Conservation (phyloP, 306 rosid genomes). For the Benincasa hispida region DNA sequence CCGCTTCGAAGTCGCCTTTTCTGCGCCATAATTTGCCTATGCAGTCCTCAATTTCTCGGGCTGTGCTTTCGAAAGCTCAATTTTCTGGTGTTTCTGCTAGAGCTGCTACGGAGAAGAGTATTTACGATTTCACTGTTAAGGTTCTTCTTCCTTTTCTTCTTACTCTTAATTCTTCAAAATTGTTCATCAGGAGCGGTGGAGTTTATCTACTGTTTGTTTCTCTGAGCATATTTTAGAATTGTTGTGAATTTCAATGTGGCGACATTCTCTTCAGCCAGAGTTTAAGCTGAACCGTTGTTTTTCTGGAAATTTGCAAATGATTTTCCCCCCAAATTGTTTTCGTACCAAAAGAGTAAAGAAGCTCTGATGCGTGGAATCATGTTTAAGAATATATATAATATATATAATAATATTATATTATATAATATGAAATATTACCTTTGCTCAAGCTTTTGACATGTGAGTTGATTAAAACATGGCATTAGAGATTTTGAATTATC, state of each 20-base stretch:
- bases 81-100: constrained; percentile 47
- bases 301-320: not conserved
- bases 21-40: constrained; percentile 28
- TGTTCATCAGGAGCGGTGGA: not conserved
- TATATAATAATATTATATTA: no score
- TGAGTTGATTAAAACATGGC: not conserved
- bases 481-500: not conserved
- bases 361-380: not conserved
- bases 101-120: constrained; percentile 67
- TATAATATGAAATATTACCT: not conserved
- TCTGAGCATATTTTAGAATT: not conserved
- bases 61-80: constrained; percentile 20
- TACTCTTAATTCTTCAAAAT: not conserved
- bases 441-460: not conserved
- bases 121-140: constrained; percentile 81
- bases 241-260: not conserved
- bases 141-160: constrained; percentile 9
- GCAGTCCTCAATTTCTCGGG: constrained; percentile 21
- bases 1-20: constrained; percentile 49
- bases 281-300: not conserved
- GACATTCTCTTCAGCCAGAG: not conserved
- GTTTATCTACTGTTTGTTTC: not conserved
- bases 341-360: not conserved
- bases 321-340: not conserved
- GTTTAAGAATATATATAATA: not conserved